Percentiles rank a stretch among this genome's conserved stretches.
These are phyloP conservation scores for Fragaria ananassa DNA, from an alignment of 306 rosid species.

Conservation along the genomic window DNA sequence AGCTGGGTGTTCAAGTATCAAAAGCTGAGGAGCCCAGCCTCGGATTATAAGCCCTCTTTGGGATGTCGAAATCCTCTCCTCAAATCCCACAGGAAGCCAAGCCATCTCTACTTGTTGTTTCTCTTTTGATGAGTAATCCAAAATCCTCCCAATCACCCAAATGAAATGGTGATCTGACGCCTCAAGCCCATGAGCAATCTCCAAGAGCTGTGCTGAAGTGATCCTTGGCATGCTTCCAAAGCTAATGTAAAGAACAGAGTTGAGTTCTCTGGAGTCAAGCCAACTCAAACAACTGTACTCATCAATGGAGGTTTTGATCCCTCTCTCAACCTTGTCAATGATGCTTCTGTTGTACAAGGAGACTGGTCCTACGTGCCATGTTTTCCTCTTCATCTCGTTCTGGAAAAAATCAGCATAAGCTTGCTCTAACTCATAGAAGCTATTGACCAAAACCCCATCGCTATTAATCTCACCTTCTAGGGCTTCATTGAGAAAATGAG, in stretches of 20 bases:
- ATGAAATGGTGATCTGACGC: slow-evolving; percentile 48
- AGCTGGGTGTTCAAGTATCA: slow-evolving; percentile 26
- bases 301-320: slow-evolving; percentile 39
- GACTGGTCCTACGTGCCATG: slow-evolving; percentile 61
- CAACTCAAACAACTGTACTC: slow-evolving; percentile 43
- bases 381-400: slow-evolving; percentile 30
- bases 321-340: slow-evolving; percentile 44
- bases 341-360: slow-evolving; percentile 44
- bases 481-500: slow-evolving; percentile 10
- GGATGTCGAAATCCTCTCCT: slow-evolving; percentile 9
- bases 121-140: background rate
- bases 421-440: slow-evolving; percentile 54
- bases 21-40: slow-evolving; percentile 34
- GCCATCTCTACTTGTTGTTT: background rate
- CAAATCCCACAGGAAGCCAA: slow-evolving; percentile 21
- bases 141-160: slow-evolving; percentile 59
- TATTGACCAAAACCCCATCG: slow-evolving; percentile 46
- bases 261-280: slow-evolving; percentile 47
- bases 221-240: slow-evolving; percentile 52
- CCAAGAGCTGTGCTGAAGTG: slow-evolving; percentile 35
- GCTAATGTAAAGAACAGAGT: slow-evolving; percentile 54
- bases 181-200: slow-evolving; percentile 59
- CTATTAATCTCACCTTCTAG: slow-evolving; percentile 33
- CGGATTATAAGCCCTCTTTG: slow-evolving; percentile 21
- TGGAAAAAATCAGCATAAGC: slow-evolving; percentile 40